Conservation (phyloP, 371 early-diverging fungal species). For the Mucor irregularis region DNA sequence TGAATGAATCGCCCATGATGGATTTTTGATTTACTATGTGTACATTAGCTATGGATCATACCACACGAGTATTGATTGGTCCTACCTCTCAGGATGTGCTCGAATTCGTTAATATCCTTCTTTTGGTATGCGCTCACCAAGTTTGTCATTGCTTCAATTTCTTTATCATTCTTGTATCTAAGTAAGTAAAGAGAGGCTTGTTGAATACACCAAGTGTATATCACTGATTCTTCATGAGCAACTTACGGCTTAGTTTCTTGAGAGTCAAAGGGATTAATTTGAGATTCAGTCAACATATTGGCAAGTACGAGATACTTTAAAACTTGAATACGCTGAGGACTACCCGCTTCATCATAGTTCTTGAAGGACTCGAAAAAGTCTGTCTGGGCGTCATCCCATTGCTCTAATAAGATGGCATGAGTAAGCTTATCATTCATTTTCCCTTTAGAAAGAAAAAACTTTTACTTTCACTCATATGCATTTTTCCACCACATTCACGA, state of each 20-base stretch:
- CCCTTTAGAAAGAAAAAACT: not conserved
- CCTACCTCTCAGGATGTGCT: conserved; percentile 70
- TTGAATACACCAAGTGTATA: too few species aligned
- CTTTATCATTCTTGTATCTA: conserved; percentile 89
- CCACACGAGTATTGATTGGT: not conserved
- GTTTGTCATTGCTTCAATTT: conserved; percentile 90
- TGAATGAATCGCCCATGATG: conserved; percentile 91
- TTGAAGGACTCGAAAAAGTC: conserved; percentile 97
- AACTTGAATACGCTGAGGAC: conserved; percentile 87
- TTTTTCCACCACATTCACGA: conserved; percentile 96
- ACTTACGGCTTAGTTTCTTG: conserved; percentile 82
- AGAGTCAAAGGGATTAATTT: conserved; percentile 95
- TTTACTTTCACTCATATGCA: conserved; percentile 93
- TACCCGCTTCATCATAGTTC: conserved; percentile 96
- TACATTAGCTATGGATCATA: not conserved
- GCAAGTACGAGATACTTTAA: conserved; percentile 94
- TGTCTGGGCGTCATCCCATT: conserved; percentile 91
- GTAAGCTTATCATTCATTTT: not conserved
- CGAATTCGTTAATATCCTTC: conserved; percentile 86
- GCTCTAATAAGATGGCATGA: conserved; percentile 53
- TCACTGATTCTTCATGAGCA: too few species aligned
- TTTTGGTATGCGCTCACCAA: conserved; percentile 90
- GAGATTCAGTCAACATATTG: conserved; percentile 92
- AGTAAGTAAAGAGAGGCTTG: not conserved
- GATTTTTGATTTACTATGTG: conserved; percentile 63